A percentile compares a stretch with the other conserved stretches of the same genome.
Evolutionary conservation across 805 yeast genomes (phyloP).

Genomic region (Metschnikowia rubicola): DNA sequence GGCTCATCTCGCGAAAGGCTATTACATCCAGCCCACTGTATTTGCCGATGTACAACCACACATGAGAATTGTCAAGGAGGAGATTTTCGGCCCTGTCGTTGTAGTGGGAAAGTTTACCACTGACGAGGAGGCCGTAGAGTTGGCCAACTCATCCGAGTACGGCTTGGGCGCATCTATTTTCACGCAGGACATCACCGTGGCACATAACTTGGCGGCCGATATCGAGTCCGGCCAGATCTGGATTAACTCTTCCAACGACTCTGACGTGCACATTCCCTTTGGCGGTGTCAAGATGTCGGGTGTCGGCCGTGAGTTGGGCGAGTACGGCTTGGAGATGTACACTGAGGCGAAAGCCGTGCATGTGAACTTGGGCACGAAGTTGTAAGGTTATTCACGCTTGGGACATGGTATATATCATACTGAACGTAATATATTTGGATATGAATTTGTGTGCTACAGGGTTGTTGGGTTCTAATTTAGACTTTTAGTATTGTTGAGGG

Average conservation of each 20-base stretch:
- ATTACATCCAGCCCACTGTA: slow-evolving; percentile 70
- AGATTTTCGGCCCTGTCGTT: slow-evolving; percentile 87
- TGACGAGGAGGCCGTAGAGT: slow-evolving; percentile 63
- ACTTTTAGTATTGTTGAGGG: too few relatives aligned
- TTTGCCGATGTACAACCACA: slow-evolving; percentile 65
- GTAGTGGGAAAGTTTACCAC: slow-evolving; percentile 60
- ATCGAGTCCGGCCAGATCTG: slow-evolving; percentile 67
- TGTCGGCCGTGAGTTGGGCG: slow-evolving; percentile 77
- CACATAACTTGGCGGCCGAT: slow-evolving; percentile 59
- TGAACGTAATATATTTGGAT: too few relatives aligned
- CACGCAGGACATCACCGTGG: slow-evolving; percentile 62
- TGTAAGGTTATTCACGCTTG: slow-evolving; percentile 20
- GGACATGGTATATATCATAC: background rate
- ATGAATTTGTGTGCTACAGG: too few relatives aligned
- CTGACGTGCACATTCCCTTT: slow-evolving; percentile 65
- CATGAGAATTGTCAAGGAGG: slow-evolving; percentile 70
- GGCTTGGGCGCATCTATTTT: slow-evolving; percentile 84
- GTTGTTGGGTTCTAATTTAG: too few relatives aligned
- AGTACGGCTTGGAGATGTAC: slow-evolving; percentile 65
- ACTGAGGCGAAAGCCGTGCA: slow-evolving; percentile 76
- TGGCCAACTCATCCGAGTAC: slow-evolving; percentile 70
- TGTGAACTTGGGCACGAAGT: slow-evolving; percentile 53
- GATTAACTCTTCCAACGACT: slow-evolving; percentile 66
- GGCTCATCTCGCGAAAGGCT: slow-evolving; percentile 48
- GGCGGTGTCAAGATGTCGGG: slow-evolving; percentile 83